Percentiles rank a stretch among this genome's conserved stretches.
phyloP scores from a whole-genome alignment of 192 early-diverging fungal genomes.

The Pecoramyces ruminantium region DNA sequence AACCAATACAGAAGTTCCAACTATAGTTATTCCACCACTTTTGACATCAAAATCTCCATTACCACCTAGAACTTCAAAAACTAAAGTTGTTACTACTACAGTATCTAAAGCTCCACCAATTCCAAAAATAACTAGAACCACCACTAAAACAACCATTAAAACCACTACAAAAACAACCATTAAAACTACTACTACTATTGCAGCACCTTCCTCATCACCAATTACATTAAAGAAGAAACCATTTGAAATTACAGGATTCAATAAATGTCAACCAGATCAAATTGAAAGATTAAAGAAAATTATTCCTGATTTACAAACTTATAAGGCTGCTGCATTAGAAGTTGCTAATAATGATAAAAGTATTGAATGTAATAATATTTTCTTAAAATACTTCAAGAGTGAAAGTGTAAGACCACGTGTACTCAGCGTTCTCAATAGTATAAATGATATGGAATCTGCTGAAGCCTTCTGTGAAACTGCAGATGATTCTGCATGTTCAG shows the following conservation, averaged over 20 bases:
- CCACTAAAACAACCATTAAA: background rate
- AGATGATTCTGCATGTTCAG: background rate
- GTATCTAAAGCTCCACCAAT: too few relatives aligned
- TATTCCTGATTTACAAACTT: background rate
- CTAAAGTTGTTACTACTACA: too few relatives aligned
- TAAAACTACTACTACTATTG: background rate
- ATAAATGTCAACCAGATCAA: background rate
- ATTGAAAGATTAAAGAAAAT: background rate
- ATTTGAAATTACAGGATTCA: background rate
- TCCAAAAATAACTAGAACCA: too few relatives aligned
- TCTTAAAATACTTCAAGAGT: background rate
- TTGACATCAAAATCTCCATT: too few relatives aligned
- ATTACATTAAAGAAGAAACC: background rate
- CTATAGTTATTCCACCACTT: too few relatives aligned
- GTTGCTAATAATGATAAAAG: background rate
- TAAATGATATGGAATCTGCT: background rate
- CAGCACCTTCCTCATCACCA: background rate
- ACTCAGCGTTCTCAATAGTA: background rate
- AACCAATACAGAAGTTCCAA: too few relatives aligned
- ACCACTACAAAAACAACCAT: background rate
- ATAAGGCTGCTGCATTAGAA: background rate
- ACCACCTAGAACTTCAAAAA: too few relatives aligned
- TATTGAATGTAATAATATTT: background rate
- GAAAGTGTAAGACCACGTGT: background rate
- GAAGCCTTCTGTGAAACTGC: background rate